Base-by-base conservation (phyloP, 441 rosid genomes). In the Cnidoscolus chayamansa region DNA sequence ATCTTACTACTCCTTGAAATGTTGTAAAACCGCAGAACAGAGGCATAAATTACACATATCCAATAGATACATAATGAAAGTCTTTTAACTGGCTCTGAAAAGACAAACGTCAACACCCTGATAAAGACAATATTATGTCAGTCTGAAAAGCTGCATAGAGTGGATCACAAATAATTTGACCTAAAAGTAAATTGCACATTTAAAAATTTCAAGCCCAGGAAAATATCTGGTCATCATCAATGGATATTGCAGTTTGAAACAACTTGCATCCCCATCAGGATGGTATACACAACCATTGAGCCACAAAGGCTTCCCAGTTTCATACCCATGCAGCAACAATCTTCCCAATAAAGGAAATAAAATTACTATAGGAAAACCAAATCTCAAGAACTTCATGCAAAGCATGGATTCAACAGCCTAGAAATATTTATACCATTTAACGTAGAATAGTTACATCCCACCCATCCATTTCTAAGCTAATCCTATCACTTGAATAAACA, bases 1-100 rank as follows among this genome's bases (percentile, higher is more conserved):
- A 87, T 84, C 81, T 84, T 93, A 80, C 98, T 91, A 78, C 86
- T 84, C 84, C 89, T 90, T 17, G 98, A 95, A 70, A 95, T 91
- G 78, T 82, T 79, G 86, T 93, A 93, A 68, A 93, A 93, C 72
- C 88, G 79, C 73, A 76, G 78, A 78, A 93, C 94, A 78, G 94
- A 89, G 19, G 82, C 87, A 78, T 63, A 83, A 74, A 93, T 88
- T 81, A 90, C 81, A 59, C 81, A 81, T 70, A 85, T 65, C 99
- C 99, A 93, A 72, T 91, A 95, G 68, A 88, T 67, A 63, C 97
- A 95, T 70, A 93, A 77, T 16, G 96, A 86, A 17, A 93, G 79
- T 79, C 98, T 88, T 84, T 91, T 93, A 51, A 75, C 59, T 71
- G 96, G 98, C 75, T 91, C 97, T 30, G 91, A 87, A 54, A 95